Evolutionary conservation across 75 land plant genomes (phyloP).

Genomic region (Ceratopteris richardii): DNA sequence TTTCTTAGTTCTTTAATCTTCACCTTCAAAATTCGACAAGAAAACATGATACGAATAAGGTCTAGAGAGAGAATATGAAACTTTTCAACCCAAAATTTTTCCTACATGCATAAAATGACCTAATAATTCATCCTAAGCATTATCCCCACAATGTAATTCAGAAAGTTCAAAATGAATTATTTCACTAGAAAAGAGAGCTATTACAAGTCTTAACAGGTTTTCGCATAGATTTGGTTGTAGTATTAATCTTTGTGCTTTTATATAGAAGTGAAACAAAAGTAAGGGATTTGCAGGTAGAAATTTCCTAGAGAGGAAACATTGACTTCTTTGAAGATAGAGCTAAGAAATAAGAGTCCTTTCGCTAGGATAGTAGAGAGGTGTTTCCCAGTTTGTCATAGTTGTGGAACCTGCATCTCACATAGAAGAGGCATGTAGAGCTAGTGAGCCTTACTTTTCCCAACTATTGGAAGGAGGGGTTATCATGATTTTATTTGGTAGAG

Average conservation of each 20-base stretch:
- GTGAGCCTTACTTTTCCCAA: slow-evolving; percentile 52
- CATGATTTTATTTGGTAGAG: slow-evolving; percentile 69
- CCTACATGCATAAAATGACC: too few relatives aligned
- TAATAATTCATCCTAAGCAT: too few relatives aligned
- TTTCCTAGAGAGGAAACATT: slow-evolving; percentile 85
- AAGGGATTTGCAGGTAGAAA: slow-evolving; percentile 66
- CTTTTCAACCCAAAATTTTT: too few relatives aligned
- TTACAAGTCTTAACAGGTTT: slow-evolving; percentile 55
- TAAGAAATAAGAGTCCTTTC: slow-evolving; percentile 50
- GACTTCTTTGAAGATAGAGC: slow-evolving; percentile 63
- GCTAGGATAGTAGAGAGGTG: slow-evolving; percentile 59
- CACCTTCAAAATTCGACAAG: too few relatives aligned
- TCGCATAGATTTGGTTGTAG: slow-evolving; percentile 75
- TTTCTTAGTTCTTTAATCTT: too few relatives aligned
- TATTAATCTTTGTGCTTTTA: slow-evolving; percentile 65
- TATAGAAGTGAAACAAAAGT: slow-evolving; percentile 64
- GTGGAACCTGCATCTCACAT: slow-evolving; percentile 69
- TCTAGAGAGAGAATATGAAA: too few relatives aligned
- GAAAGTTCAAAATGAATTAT: too few relatives aligned
- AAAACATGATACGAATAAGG: too few relatives aligned
- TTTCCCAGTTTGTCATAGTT: slow-evolving; percentile 78
- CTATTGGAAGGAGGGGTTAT: slow-evolving; percentile 83
- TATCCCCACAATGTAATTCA: too few relatives aligned
- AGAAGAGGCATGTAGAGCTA: slow-evolving; percentile 45
- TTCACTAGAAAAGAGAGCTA: too few relatives aligned